Conservation (phyloP, 2,329 filamentous ascomycete genomes). For the Myriosclerotinia curreyana region DNA sequence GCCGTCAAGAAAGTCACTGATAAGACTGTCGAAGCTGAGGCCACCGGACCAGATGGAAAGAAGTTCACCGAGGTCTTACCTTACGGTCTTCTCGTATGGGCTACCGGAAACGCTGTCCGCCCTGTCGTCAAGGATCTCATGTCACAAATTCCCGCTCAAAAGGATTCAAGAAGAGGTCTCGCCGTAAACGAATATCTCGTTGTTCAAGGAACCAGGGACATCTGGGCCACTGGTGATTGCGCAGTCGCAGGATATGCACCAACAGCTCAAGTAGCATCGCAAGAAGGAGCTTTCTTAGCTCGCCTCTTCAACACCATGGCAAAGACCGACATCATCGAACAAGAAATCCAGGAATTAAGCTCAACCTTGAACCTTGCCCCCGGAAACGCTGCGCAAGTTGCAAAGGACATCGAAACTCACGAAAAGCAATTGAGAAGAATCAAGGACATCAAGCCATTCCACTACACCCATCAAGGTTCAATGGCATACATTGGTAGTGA, state of each 20-base stretch:
- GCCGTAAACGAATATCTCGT: constrained; percentile 98
- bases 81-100: constrained; percentile 96
- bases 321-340: constrained; percentile 81
- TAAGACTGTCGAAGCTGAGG: constrained; percentile 88
- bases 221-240: constrained; percentile 98
- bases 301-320: constrained; percentile 99
- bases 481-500: constrained; percentile 98
- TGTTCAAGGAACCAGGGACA: constrained; percentile 92
- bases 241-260: constrained; percentile 96
- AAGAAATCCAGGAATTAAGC: constrained; percentile 68
- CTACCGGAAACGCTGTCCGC: constrained; percentile 92
- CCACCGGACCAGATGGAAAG: constrained; percentile 74
- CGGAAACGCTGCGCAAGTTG: constrained; percentile 63
- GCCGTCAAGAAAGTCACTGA: constrained; percentile 98
- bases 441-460: constrained; percentile 95
- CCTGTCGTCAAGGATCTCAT: constrained; percentile 89
- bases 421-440: constrained; percentile 85
- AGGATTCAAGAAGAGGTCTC: constrained; percentile 89
- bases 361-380: constrained; percentile 57
- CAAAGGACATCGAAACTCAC: constrained; percentile 74
- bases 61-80: constrained; percentile 81
- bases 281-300: constrained; percentile 93
- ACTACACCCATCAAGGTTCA: constrained; percentile 96
- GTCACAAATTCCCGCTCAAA: constrained; percentile 86
- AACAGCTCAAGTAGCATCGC: constrained; percentile 91